Conservation (phyloP, 768 basidiomycete species). For the Lactarius hatsudake region DNA sequence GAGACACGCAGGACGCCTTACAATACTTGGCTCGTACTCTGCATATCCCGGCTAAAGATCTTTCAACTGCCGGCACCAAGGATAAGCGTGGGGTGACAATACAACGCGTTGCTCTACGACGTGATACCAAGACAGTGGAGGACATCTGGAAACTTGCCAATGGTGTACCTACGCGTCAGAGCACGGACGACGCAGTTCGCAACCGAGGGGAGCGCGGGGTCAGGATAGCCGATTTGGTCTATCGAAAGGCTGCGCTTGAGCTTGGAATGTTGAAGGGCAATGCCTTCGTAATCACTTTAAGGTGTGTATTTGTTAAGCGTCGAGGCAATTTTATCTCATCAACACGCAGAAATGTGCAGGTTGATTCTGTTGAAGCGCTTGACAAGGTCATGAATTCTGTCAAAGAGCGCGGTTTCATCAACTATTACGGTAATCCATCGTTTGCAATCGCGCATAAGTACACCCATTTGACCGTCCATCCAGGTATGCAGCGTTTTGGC, state of each 20-base stretch:
- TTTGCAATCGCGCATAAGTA: not conserved
- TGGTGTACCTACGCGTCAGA: slow-evolving; percentile 55
- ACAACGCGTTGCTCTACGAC: slow-evolving; percentile 80
- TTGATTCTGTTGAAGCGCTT: slow-evolving; percentile 66
- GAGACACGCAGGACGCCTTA: slow-evolving; percentile 95
- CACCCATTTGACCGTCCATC: not conserved
- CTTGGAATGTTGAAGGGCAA: slow-evolving; percentile 97
- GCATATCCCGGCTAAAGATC: slow-evolving; percentile 74
- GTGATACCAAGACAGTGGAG: slow-evolving; percentile 73
- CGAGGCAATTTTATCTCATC: slow-evolving; percentile 3
- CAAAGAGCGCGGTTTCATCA: slow-evolving; percentile 88
- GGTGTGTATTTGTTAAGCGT: slow-evolving; percentile 49
- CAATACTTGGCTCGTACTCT: slow-evolving; percentile 73
- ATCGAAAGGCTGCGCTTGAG: slow-evolving; percentile 78
- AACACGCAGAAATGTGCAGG: slow-evolving; percentile 72
- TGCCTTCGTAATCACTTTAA: slow-evolving; percentile 88
- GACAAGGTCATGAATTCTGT: slow-evolving; percentile 74
- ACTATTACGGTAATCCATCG: slow-evolving; percentile 78
- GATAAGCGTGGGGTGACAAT: slow-evolving; percentile 97
- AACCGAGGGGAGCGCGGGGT: slow-evolving; percentile 88
- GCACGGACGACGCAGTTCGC: slow-evolving; percentile 53
- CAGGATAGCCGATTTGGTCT: slow-evolving; percentile 83
- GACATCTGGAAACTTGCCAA: slow-evolving; percentile 85
- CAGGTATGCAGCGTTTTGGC: slow-evolving; percentile 98
- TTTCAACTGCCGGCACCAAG: slow-evolving; percentile 93